Evolutionary conservation across 2,329 filamentous ascomycete species (phyloP).

Genomic region (Talaromyces rugulosus): DNA sequence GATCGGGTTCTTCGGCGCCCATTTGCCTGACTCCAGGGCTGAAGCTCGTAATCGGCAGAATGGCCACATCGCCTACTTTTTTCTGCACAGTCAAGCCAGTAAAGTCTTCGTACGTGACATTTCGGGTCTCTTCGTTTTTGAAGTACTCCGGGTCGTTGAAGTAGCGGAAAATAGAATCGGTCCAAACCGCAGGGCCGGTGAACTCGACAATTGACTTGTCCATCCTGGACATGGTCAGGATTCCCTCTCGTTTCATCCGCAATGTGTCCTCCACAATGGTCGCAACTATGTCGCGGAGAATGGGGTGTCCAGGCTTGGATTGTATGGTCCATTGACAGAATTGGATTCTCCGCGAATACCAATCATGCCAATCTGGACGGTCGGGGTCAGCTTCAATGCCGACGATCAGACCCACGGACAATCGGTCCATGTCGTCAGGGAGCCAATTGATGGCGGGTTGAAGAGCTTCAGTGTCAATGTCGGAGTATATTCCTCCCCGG

Average conservation of each 20-base stretch:
- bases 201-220: conserved; percentile 84
- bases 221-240: conserved; percentile 56
- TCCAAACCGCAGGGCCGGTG: conserved; percentile 92
- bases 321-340: conserved; percentile 99
- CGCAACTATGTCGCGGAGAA: conserved; percentile 80
- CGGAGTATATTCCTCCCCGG: conserved; percentile 77
- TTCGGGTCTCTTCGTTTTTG: conserved; percentile 55
- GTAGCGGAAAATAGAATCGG: conserved; percentile 84
- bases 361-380: conserved; percentile 83
- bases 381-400: conserved; percentile 97
- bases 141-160: conserved; percentile 87
- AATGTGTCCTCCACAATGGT: conserved; percentile 82
- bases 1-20: conserved; percentile 80
- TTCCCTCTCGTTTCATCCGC: conserved; percentile 63
- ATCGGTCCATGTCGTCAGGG: conserved; percentile 69
- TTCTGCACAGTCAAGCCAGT: conserved; percentile 78
- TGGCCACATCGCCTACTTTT: conserved; percentile 87
- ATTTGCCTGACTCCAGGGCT: conserved; percentile 92
- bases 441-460: conserved; percentile 85
- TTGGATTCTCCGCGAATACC: conserved; percentile 94
- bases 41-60: conserved; percentile 95
- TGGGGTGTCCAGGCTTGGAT: conserved; percentile 86
- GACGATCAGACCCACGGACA: conserved; percentile 77
- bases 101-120: conserved; percentile 83
- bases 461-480: conserved; percentile 87